Base-by-base conservation (phyloP, 1,284 basidiomycete genomes). In the Puccinia sorghi region DNA sequence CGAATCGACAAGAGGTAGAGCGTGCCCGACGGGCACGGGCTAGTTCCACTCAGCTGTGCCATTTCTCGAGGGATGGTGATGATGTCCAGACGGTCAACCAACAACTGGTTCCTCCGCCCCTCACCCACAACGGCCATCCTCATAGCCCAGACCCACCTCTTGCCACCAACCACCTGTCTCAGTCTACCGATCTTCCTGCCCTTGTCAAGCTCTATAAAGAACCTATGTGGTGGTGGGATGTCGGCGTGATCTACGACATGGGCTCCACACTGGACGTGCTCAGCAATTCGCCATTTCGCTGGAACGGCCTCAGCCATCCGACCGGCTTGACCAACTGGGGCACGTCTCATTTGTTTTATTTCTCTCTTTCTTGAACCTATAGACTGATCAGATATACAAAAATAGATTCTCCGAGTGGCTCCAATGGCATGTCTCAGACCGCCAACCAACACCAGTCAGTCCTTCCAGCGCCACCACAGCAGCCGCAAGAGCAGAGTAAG, bases 141-240 rank as follows among this genome's bases (percentile, higher is more conserved):
- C 8, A 15, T 20, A 15, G 39, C n/a, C 25, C 2, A 66, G 39
- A 66, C 41, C 41, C 25, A 43, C 3, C 15, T n/a, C 11, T 27
- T 0, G 2, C 22, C 11, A 17, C 13, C 57, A 61, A 61, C n/a
- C 15, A 43, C 43, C 12, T 27, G 43, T 32, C 64, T 9, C 64
- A 67, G n/a, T 22, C 43, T 15, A n/a, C 41, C 37, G 41, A 27
- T 11, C 20, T 50, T 32, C 12, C 64, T 8, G 46, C 64, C 20
- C 43, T 32, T 9, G 43, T 25, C 64, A 32, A 67, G 46, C 64
- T 50, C 43, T 9, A n/a, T 11, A 46, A 67, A 22, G 11, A 67
- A 11, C 46, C 64, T 11, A 67, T 46, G 41, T 67, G 64, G 64
- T 67, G 64, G 64, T 67, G 64, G 64, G 64, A 67, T 17, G 32